Percentiles rank a stretch among this genome's conserved stretches.
These are phyloP conservation scores for Fonsecaea multimorphosa DNA, from an alignment of 2,329 filamentous ascomycete genomes.

Conservation along the genomic window DNA sequence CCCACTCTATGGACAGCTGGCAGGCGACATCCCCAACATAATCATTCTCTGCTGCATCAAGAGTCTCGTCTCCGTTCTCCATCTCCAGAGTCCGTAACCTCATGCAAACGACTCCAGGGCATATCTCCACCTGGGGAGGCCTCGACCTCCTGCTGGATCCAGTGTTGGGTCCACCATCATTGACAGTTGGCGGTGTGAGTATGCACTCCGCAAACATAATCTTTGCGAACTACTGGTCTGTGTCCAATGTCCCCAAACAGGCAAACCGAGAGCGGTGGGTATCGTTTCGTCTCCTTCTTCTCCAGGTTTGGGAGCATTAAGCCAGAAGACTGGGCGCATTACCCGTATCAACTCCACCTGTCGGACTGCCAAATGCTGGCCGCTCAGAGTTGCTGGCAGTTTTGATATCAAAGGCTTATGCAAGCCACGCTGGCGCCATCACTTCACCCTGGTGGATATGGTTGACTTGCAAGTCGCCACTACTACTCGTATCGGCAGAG, in stretches of 20 bases:
- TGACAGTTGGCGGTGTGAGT: conserved; percentile 5
- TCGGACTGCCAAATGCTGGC: not conserved
- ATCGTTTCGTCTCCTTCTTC: not conserved
- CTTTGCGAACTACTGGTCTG: not conserved
- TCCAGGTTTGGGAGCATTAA: not conserved
- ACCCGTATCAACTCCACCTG: conserved; percentile 19
- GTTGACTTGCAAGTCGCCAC: conserved; percentile 9
- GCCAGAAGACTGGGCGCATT: conserved; percentile 3
- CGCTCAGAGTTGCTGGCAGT: not conserved
- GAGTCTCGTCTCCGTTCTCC: conserved; percentile 12
- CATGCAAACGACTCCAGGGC: not conserved
- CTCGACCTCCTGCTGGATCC: conserved; percentile 11
- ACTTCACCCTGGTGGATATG: not conserved
- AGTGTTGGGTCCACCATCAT: not conserved
- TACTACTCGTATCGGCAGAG: conserved; percentile 8
- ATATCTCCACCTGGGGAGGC: conserved; percentile 15
- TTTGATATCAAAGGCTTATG: conserved; percentile 22
- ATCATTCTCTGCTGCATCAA: conserved; percentile 11
- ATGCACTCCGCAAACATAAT: conserved; percentile 26
- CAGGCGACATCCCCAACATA: conserved; percentile 23
- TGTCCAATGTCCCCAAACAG: not conserved
- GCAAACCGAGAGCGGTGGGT: conserved; percentile 4
- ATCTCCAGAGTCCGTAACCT: not conserved
- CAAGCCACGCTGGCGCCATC: conserved; percentile 28
- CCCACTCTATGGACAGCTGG: not conserved